Base-by-base conservation (phyloP, 208 protist species). In the Trypanosoma melophagium region DNA sequence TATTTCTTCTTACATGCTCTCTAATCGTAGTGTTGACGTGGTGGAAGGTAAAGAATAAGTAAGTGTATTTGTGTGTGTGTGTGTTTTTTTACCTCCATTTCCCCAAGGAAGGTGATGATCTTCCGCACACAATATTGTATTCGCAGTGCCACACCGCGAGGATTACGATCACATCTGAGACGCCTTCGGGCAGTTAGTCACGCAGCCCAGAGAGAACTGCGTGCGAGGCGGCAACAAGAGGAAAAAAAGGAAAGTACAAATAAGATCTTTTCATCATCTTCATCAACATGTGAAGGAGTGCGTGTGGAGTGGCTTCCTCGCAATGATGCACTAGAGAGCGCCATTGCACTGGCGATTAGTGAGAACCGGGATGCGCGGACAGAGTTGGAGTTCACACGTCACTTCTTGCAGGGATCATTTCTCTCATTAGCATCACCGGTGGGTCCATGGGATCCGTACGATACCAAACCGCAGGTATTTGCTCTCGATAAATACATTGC, bases 401-500 rank as follows among this genome's bases (percentile, higher is more conserved):
- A 84, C n/a, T 81, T 96, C 49, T 64, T 96, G 56, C 70, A 67
- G 56, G 83, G 80, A 57, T 84, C 79, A 24, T 58, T 93, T 44
- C 79, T 96, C 49, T 96, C 90, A 9, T 66, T 96, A 38, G 90
- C 90, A 16, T 87, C 87, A 13, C 90, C 90, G 14, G 87, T 93
- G 2, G 79, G 67, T 4, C 57, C 64, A 16, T 96, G 87, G 86
- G 90, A 96, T 52, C 90, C 90, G 38, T 93, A 92, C 69, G 90
- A 93, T 52, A 84, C 90, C 19, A 92, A 93, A 74, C 87, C 90
- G 64, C 90, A 96, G 71, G 82, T 92, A 14, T 96, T 96, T 56
- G 90, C 90, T 8, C 62, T 96, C 9, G 83, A 92, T 59, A 87
- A 73, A 21, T 93, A 91, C 79, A 71, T 96, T 47, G 87, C 84